Evolutionary conservation across 495 filamentous ascomycete genomes (phyloP).

Genomic region (Aspergillus haitiensis): DNA sequence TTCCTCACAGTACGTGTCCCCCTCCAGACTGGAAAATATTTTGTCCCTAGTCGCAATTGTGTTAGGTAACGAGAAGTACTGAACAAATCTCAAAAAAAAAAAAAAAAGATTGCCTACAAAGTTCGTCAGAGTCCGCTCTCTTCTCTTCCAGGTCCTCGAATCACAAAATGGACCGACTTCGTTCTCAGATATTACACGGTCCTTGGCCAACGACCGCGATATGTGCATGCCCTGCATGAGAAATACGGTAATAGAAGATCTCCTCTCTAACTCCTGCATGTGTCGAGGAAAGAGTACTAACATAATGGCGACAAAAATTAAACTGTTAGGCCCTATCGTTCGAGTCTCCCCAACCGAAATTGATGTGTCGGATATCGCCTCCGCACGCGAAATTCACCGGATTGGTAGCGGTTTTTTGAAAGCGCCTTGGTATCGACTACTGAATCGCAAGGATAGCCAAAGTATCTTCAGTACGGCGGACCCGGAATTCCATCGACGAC

Average conservation of each 20-base stretch:
- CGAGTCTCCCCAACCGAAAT: slow-evolving; percentile 42
- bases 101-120: no score
- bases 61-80: no score
- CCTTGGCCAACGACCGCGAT: slow-evolving; percentile 5
- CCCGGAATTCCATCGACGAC: slow-evolving; percentile 29
- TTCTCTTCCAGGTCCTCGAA: slow-evolving; percentile 12
- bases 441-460: slow-evolving; percentile 19
- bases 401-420: slow-evolving; percentile 31
- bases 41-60: no score
- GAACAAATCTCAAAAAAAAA: no score
- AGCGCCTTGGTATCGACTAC: slow-evolving; percentile 20
- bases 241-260: slow-evolving; percentile 21
- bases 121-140: neutral
- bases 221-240: slow-evolving; percentile 22
- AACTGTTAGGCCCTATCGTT: slow-evolving; percentile 37
- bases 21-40: no score
- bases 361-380: slow-evolving; percentile 33
- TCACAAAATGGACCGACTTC: slow-evolving; percentile 15
- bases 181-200: slow-evolving; percentile 9
- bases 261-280: neutral
- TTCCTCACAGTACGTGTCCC: slow-evolving; percentile 7
- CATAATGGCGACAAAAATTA: neutral
- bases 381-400: slow-evolving; percentile 38
- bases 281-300: neutral
- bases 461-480: slow-evolving; percentile 37